These are phyloP conservation scores for Coniosporium tulheliwenetii DNA, from an alignment of 2,329 filamentous ascomycete genomes.

Conservation along the genomic window DNA sequence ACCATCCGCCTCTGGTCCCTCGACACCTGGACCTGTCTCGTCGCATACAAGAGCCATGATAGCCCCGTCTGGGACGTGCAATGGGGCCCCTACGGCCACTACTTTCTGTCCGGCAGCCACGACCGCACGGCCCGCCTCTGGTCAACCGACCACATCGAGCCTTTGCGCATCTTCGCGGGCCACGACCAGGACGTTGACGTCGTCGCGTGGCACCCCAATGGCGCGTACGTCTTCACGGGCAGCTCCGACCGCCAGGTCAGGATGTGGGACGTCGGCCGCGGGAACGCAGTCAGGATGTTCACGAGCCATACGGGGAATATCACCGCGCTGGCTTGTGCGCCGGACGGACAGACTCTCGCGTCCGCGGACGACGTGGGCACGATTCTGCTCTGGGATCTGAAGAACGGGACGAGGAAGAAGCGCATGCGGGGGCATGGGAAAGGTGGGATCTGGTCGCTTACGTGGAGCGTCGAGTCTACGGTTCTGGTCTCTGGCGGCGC, in stretches of 20 bases:
- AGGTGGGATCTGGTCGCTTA: conserved; percentile 83
- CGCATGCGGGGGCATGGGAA: conserved; percentile 87
- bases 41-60: conserved; percentile 86
- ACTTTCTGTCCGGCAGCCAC: conserved; percentile 76
- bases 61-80: conserved; percentile 76
- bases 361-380: conserved; percentile 78
- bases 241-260: conserved; percentile 87
- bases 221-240: conserved; percentile 82
- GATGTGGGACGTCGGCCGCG: conserved; percentile 91
- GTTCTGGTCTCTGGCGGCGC: conserved; percentile 82
- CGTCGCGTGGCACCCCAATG: conserved; percentile 89
- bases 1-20: conserved; percentile 87
- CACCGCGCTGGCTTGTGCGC: conserved; percentile 69
- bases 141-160: conserved; percentile 83
- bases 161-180: conserved; percentile 74
- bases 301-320: conserved; percentile 82
- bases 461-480: conserved; percentile 84
- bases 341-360: conserved; percentile 79
- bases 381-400: conserved; percentile 88
- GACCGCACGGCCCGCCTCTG: conserved; percentile 85
- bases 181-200: conserved; percentile 89
- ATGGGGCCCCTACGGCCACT: conserved; percentile 90
- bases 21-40: conserved; percentile 81
- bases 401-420: conserved; percentile 75
- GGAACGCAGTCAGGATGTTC: conserved; percentile 78